These are phyloP conservation scores for Mucor lusitanicus DNA, from an alignment of 371 early-diverging fungal genomes.

Conservation along the genomic window DNA sequence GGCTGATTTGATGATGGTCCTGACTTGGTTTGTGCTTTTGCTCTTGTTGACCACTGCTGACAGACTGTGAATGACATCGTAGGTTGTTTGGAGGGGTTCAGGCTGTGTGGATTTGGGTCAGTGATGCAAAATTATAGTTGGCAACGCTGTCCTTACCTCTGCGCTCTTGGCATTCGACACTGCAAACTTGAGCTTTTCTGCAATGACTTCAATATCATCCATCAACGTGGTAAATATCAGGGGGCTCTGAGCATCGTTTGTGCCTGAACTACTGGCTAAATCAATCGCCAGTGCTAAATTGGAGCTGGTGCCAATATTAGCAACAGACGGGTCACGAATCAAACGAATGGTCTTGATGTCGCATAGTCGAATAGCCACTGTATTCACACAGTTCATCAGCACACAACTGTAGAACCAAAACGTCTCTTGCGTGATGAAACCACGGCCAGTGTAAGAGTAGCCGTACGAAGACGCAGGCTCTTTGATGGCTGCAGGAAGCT, in stretches of 20 bases:
- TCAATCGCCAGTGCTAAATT: constrained; percentile 44
- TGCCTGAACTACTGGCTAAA: constrained; percentile 11
- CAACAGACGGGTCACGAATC: constrained; percentile 39
- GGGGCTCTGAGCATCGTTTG: constrained; percentile 20
- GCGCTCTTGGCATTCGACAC: constrained; percentile 41
- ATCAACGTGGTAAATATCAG: constrained; percentile 40
- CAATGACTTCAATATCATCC: constrained; percentile 44
- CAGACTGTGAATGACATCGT: constrained; percentile 43
- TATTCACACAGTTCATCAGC: constrained; percentile 45
- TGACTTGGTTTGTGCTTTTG: constrained; percentile 28
- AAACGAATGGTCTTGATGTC: constrained; percentile 41
- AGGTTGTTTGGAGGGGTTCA: constrained; percentile 38
- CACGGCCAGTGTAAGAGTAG: constrained; percentile 45
- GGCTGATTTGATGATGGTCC: constrained; percentile 30
- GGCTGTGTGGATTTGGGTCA: constrained; percentile 16
- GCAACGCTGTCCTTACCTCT: constrained; percentile 27
- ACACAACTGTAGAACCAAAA: constrained; percentile 55
- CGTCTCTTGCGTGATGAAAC: constrained; percentile 46
- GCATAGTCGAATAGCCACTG: constrained; percentile 42
- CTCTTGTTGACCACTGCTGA: constrained; percentile 39
- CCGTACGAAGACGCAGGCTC: constrained; percentile 37
- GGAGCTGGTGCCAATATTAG: constrained; percentile 30
- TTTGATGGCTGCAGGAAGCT: constrained; percentile 26
- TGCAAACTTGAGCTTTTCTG: constrained; percentile 40
- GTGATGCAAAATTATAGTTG: too few relatives aligned